A percentile compares a stretch with the other conserved stretches of the same genome.
Evolutionary conservation across 2,329 filamentous ascomycete species (phyloP).

Genomic region (Pezicula rhizophila): DNA sequence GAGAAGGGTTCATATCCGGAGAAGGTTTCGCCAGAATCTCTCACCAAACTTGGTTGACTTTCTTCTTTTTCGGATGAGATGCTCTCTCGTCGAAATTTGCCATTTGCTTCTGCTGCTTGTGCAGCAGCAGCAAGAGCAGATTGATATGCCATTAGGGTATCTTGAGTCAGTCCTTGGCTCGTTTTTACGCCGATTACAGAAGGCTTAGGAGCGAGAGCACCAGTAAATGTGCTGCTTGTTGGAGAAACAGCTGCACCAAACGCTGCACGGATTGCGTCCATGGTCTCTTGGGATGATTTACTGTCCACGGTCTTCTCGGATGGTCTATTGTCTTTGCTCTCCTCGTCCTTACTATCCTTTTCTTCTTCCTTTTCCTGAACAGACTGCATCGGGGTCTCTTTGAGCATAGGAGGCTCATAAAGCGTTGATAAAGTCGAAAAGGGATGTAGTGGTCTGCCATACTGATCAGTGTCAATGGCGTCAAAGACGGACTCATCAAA

Average conservation of each 20-base stretch:
- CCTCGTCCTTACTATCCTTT: not conserved
- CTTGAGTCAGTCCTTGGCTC: slow-evolving; percentile 40
- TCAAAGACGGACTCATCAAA: slow-evolving; percentile 75
- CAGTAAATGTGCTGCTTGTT: not conserved
- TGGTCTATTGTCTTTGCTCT: not conserved
- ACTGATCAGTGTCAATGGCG: slow-evolving; percentile 56
- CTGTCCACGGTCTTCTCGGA: not conserved
- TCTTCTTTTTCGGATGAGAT: slow-evolving; percentile 22
- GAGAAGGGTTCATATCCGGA: slow-evolving; percentile 29
- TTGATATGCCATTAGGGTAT: slow-evolving; percentile 68
- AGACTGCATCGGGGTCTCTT: slow-evolving; percentile 11
- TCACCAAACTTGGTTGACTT: slow-evolving; percentile 30
- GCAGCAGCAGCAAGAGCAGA: slow-evolving; percentile 78
- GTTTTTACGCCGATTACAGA: slow-evolving; percentile 8
- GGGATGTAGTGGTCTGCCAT: slow-evolving; percentile 50
- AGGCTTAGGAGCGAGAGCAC: slow-evolving; percentile 17
- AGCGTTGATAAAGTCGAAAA: slow-evolving; percentile 22
- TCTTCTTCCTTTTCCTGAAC: not conserved
- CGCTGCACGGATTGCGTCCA: too few relatives aligned
- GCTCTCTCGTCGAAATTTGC: slow-evolving; percentile 61
- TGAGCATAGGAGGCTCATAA: slow-evolving; percentile 21
- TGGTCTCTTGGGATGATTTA: not conserved
- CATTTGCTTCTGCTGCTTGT: slow-evolving; percentile 67
- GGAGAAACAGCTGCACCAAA: not conserved
- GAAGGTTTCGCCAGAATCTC: slow-evolving; percentile 31